Evolutionary conservation across 2,329 filamentous ascomycete genomes (phyloP).

Genomic region (Hymenoscyphus linearis): DNA sequence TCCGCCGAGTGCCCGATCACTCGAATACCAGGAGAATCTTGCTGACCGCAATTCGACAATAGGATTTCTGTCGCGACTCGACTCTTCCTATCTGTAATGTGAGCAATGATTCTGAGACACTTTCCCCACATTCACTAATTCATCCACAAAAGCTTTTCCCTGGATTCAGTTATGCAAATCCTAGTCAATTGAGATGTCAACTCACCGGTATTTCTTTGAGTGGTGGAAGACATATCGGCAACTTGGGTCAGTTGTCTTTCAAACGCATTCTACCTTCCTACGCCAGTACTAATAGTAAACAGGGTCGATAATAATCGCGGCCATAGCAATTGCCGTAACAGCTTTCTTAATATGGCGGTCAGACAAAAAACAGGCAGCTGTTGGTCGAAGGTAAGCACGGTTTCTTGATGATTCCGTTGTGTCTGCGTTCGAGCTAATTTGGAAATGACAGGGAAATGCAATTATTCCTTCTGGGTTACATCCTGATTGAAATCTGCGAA

Average conservation of each 20-base stretch:
- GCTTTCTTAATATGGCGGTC: conserved; percentile 70
- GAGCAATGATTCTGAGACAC: conserved; percentile 36
- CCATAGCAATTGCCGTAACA: conserved; percentile 65
- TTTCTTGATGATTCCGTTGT: neutral
- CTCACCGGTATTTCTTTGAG: conserved; percentile 71
- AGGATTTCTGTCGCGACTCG: conserved; percentile 81
- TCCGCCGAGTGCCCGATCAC: neutral
- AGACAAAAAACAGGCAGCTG: conserved; percentile 86
- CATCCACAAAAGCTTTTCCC: conserved; percentile 54
- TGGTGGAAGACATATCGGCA: conserved; percentile 63
- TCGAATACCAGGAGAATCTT: neutral
- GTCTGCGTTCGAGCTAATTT: neutral
- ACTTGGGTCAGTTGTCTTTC: conserved; percentile 60
- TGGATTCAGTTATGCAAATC: conserved; percentile 23
- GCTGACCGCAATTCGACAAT: conserved; percentile 23
- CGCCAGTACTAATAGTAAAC: conserved; percentile 28
- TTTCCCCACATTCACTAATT: neutral
- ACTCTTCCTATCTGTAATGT: conserved; percentile 83
- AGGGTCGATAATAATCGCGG: conserved; percentile 86
- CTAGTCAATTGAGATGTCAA: conserved; percentile 56
- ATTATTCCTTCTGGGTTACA: conserved; percentile 80
- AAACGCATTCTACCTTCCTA: conserved; percentile 5
- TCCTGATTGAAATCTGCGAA: conserved; percentile 86
- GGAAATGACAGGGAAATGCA: conserved; percentile 76
- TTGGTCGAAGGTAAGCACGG: conserved; percentile 72